Evolutionary conservation across 2,329 filamentous ascomycete species (phyloP).

Genomic region (Bipolaris gigantea): DNA sequence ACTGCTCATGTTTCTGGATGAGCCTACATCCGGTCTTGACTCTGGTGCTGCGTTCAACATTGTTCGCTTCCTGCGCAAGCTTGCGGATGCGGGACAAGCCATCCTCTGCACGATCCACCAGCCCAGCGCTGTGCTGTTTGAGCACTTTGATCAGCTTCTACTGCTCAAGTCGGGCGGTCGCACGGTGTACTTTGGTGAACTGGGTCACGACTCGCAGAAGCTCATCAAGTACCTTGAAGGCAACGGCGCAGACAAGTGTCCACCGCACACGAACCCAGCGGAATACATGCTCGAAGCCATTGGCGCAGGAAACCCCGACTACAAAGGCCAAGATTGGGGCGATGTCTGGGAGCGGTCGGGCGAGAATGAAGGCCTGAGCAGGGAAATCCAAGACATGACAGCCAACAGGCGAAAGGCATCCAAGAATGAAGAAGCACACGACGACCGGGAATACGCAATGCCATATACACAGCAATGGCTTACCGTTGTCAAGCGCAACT

Average conservation of each 20-base stretch:
- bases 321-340: conserved; percentile 51
- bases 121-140: conserved; percentile 67
- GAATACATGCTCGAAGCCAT: conserved; percentile 56
- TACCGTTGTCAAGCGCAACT: conserved; percentile 53
- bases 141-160: conserved; percentile 67
- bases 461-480: conserved; percentile 47
- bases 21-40: conserved; percentile 74
- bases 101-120: conserved; percentile 72
- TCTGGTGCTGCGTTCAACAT: conserved; percentile 69
- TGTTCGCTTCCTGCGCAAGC: conserved; percentile 66
- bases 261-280: conserved; percentile 57
- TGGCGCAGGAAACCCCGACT: conserved; percentile 47
- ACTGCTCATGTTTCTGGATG: conserved; percentile 74
- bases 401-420: conserved; percentile 36
- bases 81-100: conserved; percentile 67
- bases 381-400: conserved; percentile 49
- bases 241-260: conserved; percentile 58
- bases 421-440: conserved; percentile 42
- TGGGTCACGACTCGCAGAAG: conserved; percentile 48
- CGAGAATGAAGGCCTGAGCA: conserved; percentile 43
- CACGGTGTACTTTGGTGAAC: conserved; percentile 67
- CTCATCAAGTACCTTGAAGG: conserved; percentile 55
- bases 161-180: conserved; percentile 66
- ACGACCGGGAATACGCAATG: conserved; percentile 51
- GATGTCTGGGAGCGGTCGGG: conserved; percentile 49